Conservation (phyloP, 2,329 filamentous ascomycete genomes). For the Didymella glomerata region DNA sequence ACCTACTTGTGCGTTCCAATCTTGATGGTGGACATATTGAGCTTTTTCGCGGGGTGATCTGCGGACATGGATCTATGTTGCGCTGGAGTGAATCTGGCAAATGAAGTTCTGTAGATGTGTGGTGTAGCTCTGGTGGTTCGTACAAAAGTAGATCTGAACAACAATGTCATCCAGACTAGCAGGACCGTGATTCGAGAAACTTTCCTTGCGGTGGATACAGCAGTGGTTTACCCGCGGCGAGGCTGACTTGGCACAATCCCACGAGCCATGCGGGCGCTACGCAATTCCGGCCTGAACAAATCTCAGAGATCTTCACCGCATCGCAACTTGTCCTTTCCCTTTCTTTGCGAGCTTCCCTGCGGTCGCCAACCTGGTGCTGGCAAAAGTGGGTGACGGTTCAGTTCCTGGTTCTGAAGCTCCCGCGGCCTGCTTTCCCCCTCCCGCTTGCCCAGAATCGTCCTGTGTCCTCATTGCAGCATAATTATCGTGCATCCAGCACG, state of each 20-base stretch:
- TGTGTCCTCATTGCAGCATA: constrained; percentile 19
- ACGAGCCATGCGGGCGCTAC: constrained; percentile 28
- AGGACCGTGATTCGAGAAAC: constrained; percentile 19
- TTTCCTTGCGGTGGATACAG: constrained; percentile 16
- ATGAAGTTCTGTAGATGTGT: constrained; percentile 1
- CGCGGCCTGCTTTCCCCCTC: constrained; percentile 3
- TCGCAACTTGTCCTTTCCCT: constrained; percentile 34
- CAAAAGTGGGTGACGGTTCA: constrained; percentile 10
- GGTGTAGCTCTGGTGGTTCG: constrained; percentile 1
- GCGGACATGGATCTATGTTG: constrained; percentile 36
- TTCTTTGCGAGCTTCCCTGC: constrained; percentile 8
- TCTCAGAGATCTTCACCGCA: constrained; percentile 21
- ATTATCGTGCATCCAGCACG: constrained; percentile 43
- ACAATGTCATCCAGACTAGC: constrained; percentile 31
- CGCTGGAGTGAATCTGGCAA: not conserved
- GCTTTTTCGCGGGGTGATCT: constrained; percentile 71
- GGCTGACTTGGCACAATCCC: constrained; percentile 18
- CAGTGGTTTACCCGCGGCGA: constrained; percentile 10
- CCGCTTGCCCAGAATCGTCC: constrained; percentile 21
- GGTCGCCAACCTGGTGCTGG: constrained; percentile 15
- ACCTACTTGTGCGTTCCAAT: constrained; percentile 89
- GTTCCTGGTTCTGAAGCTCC: constrained; percentile 5
- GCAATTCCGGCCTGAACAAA: constrained; percentile 23
- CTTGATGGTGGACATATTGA: constrained; percentile 74
- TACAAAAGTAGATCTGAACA: constrained; percentile 5